Evolutionary conservation across 176 grass and related monocot species (phyloP).

Genomic region (Rhynchospora breviuscula): DNA sequence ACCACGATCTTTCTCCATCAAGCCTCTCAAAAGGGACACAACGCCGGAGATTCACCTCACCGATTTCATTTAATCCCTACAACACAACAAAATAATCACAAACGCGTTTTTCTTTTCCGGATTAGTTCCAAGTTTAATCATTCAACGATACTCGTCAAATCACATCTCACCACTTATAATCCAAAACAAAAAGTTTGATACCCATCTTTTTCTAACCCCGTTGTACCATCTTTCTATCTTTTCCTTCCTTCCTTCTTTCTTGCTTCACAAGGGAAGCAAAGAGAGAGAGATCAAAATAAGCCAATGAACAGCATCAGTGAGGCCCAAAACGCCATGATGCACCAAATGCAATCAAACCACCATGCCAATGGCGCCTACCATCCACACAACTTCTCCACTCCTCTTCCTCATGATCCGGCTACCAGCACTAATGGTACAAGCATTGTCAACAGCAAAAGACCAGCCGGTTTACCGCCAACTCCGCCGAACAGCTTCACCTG

Average conservation of each 20-base stretch:
- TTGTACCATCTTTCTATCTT: background rate
- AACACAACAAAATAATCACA: constrained; percentile 1
- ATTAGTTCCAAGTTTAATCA: constrained; percentile 12
- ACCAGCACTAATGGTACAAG: background rate
- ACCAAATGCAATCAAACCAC: constrained; percentile 39
- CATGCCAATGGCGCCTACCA: constrained; percentile 26
- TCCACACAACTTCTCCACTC: constrained; percentile 25
- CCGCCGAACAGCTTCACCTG: constrained; percentile 31
- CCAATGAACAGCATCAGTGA: constrained; percentile 50
- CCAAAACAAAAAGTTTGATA: background rate
- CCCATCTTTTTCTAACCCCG: constrained; percentile 8
- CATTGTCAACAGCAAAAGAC: constrained; percentile 27
- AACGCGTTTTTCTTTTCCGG: constrained; percentile 22
- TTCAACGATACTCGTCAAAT: background rate
- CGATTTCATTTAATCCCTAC: background rate
- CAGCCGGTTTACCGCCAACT: constrained; percentile 48
- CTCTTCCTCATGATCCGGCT: constrained; percentile 8
- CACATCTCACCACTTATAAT: background rate
- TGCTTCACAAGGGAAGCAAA: constrained; percentile 12
- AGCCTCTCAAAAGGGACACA: background rate
- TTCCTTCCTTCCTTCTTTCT: background rate
- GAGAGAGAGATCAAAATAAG: background rate
- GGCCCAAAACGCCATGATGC: constrained; percentile 30
- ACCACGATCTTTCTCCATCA: constrained; percentile 7
- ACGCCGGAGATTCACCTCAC: background rate